Evolutionary conservation across 768 basidiomycete genomes (phyloP).

Genomic region (Psilocybe cubensis): DNA sequence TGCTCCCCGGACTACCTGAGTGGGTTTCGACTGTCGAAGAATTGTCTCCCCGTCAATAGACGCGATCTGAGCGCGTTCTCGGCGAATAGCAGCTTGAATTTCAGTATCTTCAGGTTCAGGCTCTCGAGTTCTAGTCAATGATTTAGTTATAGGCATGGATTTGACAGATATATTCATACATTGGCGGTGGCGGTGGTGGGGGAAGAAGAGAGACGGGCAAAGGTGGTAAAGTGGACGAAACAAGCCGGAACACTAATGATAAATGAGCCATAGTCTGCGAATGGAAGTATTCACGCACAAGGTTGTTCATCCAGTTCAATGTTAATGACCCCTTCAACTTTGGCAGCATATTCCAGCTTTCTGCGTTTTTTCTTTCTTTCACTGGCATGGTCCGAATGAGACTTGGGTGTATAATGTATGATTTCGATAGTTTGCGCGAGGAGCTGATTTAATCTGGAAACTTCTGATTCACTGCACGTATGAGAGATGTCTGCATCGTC

Average conservation of each 20-base stretch:
- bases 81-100: conserved; percentile 45
- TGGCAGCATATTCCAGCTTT: neutral
- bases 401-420: neutral
- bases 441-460: conserved; percentile 14
- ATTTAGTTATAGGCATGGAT: neutral
- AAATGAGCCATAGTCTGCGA: conserved; percentile 5
- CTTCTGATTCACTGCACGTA: neutral
- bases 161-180: conserved; percentile 31
- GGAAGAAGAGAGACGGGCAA: conserved; percentile 45
- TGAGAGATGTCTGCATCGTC: neutral
- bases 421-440: conserved; percentile 3
- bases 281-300: conserved; percentile 16
- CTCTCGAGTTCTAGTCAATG: conserved; percentile 41
- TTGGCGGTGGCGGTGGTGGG: conserved; percentile 41
- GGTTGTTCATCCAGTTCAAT: conserved; percentile 13
- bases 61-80: conserved; percentile 37
- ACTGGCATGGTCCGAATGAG: neutral
- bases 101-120: conserved; percentile 55
- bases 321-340: neutral
- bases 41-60: conserved; percentile 43
- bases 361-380: conserved; percentile 6
- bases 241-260: conserved; percentile 49
- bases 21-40: conserved; percentile 1
- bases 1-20: neutral
- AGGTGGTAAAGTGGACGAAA: conserved; percentile 43